Base-by-base conservation (phyloP, 441 rosid species). In the Populus trichocarpa region DNA sequence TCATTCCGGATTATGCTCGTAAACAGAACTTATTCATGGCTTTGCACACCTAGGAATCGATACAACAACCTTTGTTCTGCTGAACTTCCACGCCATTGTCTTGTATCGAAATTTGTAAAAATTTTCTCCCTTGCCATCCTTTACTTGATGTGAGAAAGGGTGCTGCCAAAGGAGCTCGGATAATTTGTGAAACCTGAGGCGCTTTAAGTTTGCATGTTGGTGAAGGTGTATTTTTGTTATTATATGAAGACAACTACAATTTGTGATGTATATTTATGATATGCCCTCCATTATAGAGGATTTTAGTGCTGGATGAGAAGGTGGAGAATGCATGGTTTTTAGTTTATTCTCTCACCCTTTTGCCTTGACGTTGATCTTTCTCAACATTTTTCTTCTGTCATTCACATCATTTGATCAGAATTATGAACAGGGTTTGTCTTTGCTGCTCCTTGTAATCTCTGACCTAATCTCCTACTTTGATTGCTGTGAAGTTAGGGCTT, bases 21-120 rank as follows among this genome's bases (percentile, higher is more conserved):
- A 94, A 91, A 83, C 97, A 92, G 87, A 94, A 94, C 83, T 84
- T 78, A 81, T 94, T 94, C 91, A 94, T 94, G 98, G 98, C 98
- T 23, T 86, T 94, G 88, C 82, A 89, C 75, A 30, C 86, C 14
- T 87, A 90, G 79, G 78, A 35, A 57, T 32, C 32, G 59, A 30
- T 73, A 64, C 67, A 22, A 69, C 9, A 65, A 50, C 71, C 66
- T 12, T 78, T 70, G 79, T 63, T 68, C 77, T 70, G 12, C 76
- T 3, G 20, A 11, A 57, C 77, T 71, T 73, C 30, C 63, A 28
- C 40, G 59, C 36, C 70, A 42, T 35, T 64, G 23, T 78, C 70
- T 30, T 67, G 57, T 67, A 71, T 78, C 72, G 23, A 72, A 30
- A 14, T 64, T 11, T 81, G 87, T 83, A 76, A 71, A 79, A 70